A percentile compares a stretch with the other conserved stretches of the same genome.
phyloP scores from a whole-genome alignment of 2,329 filamentous ascomycete species.

The Cordyceps cicadae region DNA sequence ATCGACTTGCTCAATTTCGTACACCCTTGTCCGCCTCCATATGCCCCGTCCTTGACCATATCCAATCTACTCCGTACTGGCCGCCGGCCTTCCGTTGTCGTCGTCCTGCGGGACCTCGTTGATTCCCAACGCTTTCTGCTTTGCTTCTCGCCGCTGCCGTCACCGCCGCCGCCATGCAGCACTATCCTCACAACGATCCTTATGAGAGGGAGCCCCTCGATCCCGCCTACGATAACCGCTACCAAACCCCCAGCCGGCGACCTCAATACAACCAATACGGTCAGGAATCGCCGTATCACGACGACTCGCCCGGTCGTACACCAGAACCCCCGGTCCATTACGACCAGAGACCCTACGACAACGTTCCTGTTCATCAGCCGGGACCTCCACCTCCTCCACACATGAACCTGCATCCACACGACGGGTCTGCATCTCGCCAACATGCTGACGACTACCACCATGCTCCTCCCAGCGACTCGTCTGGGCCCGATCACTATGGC shows the following conservation, averaged over 20 bases:
- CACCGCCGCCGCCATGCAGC: slow-evolving; percentile 24
- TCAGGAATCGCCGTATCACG: slow-evolving; percentile 21
- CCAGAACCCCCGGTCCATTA: slow-evolving; percentile 2
- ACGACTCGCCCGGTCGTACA: slow-evolving; percentile 13
- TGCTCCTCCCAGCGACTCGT: slow-evolving; percentile 39
- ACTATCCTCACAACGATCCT: slow-evolving; percentile 20
- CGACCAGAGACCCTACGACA: slow-evolving; percentile 7
- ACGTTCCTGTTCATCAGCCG: neutral
- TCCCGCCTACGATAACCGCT: slow-evolving; percentile 12
- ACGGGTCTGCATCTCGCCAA: slow-evolving; percentile 15
- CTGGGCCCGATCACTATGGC: slow-evolving; percentile 60
- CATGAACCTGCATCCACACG: slow-evolving; percentile 17
- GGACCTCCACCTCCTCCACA: slow-evolving; percentile 16
- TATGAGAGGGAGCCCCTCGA: slow-evolving; percentile 31
- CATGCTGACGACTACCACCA: slow-evolving; percentile 17
- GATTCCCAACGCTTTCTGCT: neutral
- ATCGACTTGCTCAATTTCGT: too few species aligned
- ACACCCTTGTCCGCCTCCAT: neutral
- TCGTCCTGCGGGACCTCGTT: neutral
- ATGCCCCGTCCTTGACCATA: neutral
- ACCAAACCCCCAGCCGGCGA: slow-evolving; percentile 8
- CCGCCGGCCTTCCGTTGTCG: neutral
- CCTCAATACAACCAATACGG: slow-evolving; percentile 3
- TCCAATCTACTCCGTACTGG: neutral
- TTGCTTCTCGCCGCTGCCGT: neutral